Percentiles rank a stretch among this genome's conserved stretches.
Conservation (phyloP, 208 protist genomes). For the Crithidia bombi region DNA sequence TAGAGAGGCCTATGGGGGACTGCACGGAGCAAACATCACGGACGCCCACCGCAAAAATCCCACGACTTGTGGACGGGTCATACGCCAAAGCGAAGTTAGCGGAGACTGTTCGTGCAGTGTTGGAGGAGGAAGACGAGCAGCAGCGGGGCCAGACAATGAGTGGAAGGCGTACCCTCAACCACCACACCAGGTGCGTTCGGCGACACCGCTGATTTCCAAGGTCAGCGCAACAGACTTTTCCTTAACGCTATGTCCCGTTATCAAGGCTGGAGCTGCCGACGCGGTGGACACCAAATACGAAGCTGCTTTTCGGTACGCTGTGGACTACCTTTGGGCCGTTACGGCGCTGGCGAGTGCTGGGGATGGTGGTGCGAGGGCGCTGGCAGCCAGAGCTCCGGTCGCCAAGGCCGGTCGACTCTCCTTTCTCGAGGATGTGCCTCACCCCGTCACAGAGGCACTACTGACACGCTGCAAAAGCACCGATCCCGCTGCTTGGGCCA, state of each 20-base stretch:
- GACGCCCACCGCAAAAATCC: too few species aligned
- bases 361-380: neutral
- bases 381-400: neutral
- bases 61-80: neutral
- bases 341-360: neutral
- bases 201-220: neutral
- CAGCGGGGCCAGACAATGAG: too few species aligned
- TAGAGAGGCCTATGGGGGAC: too few species aligned
- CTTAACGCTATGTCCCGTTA: too few species aligned
- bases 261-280: too few species aligned
- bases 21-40: too few species aligned
- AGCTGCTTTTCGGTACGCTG: neutral
- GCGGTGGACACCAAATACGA: neutral
- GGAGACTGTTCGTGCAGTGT: neutral
- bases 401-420: neutral
- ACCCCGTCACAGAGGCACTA: neutral
- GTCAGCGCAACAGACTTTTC: too few species aligned
- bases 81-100: neutral
- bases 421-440: neutral
- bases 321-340: constrained; percentile 5
- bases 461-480: neutral
- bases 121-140: neutral
- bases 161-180: neutral
- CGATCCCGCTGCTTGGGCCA: too few species aligned
- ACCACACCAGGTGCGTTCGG: neutral